These are phyloP conservation scores for Sphaceloma murrayae DNA, from an alignment of 2,329 filamentous ascomycete genomes.

Conservation along the genomic window DNA sequence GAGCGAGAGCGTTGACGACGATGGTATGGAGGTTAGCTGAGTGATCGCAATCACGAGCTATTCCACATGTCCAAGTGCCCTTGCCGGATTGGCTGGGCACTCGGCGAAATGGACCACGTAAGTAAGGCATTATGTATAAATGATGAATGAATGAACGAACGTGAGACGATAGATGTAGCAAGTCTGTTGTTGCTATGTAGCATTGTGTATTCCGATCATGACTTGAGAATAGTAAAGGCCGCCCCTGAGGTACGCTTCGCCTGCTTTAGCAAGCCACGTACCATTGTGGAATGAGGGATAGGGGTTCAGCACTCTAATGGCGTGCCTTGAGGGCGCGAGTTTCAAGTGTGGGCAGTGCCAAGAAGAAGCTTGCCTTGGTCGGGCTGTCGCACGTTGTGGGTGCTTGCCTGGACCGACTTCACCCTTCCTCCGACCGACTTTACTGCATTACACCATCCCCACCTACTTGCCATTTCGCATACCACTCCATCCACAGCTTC, in stretches of 20 bases:
- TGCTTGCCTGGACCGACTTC: conserved; percentile 4
- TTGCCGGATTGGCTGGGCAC: conserved; percentile 1
- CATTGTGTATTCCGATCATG: no score
- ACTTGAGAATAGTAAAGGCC: not conserved
- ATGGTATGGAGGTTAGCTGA: conserved; percentile 26
- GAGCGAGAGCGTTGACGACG: conserved; percentile 24
- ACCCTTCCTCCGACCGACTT: conserved; percentile 7
- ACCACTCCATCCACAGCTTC: conserved; percentile 5
- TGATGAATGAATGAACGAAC: not conserved
- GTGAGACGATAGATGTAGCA: no score
- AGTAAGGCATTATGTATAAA: conserved; percentile 1
- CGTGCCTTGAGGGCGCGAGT: conserved; percentile 1
- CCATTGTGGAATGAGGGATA: no score
- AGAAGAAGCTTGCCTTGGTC: conserved; percentile 7
- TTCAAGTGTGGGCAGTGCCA: conserved; percentile 1
- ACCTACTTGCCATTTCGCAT: conserved; percentile 7
- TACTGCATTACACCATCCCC: conserved; percentile 1
- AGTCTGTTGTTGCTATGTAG: no score
- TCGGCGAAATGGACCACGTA: not conserved
- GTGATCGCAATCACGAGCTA: not conserved
- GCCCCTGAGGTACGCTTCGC: no score
- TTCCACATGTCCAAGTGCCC: not conserved
- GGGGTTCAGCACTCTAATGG: conserved; percentile 1
- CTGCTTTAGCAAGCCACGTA: conserved; percentile 9
- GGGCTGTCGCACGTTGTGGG: not conserved